Percentiles rank a stretch among this genome's conserved stretches.
These are phyloP conservation scores for Quercus tomentella DNA, from an alignment of 331 rosid genomes.

Conservation along the genomic window DNA sequence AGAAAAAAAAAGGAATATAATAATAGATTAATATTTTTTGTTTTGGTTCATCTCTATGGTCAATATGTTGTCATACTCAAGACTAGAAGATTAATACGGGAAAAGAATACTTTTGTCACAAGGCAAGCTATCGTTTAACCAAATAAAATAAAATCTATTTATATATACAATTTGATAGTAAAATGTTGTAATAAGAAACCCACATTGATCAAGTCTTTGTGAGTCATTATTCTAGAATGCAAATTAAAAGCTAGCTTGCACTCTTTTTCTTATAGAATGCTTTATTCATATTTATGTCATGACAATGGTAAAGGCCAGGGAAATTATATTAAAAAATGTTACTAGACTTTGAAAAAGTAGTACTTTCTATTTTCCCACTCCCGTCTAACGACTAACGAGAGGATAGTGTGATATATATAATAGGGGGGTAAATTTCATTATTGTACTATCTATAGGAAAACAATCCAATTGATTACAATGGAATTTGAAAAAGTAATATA, in stretches of 20 bases:
- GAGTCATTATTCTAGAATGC: not conserved
- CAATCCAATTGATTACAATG: not conserved
- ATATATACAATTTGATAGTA: not conserved
- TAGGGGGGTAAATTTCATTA: not conserved
- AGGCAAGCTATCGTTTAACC: conserved; percentile 9
- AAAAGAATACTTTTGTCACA: not conserved
- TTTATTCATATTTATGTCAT: not conserved
- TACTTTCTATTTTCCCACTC: not conserved
- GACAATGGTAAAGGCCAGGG: not conserved
- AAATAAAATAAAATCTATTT: not conserved
- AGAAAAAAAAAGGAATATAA: not conserved
- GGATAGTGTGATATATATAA: no score
- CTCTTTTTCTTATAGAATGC: not conserved
- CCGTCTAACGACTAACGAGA: no score
- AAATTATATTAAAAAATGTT: not conserved
- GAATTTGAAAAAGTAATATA: not conserved
- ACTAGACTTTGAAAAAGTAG: not conserved
- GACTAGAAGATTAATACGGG: not conserved
- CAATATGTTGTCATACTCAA: not conserved
- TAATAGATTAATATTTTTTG: not conserved
- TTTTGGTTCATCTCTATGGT: not conserved
- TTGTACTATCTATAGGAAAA: not conserved
- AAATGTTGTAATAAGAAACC: conserved; percentile 1
- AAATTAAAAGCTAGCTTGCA: not conserved
- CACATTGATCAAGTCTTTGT: not conserved